Percentiles rank a stretch among this genome's conserved stretches.
Evolutionary conservation across 371 early-diverging fungal genomes (phyloP).

Genomic region (Mucor circinelloides): DNA sequence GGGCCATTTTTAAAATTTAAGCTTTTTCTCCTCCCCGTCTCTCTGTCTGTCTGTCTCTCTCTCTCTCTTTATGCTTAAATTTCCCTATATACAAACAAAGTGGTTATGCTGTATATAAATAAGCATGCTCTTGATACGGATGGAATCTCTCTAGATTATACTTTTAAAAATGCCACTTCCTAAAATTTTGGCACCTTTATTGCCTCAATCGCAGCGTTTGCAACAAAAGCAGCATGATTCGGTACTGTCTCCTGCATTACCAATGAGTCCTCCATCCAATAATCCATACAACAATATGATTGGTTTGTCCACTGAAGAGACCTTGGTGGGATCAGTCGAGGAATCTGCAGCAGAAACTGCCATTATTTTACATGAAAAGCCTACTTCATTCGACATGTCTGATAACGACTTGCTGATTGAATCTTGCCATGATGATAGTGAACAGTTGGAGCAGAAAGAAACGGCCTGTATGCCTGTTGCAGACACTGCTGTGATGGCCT

Average conservation of each 20-base stretch:
- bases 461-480: neutral
- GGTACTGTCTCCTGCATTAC: conserved; percentile 8
- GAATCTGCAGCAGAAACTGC: neutral
- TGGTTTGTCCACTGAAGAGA: neutral
- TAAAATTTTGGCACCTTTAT: conserved; percentile 9
- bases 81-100: neutral
- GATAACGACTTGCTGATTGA: conserved; percentile 3
- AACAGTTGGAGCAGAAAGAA: neutral
- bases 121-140: neutral
- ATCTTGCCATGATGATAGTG: neutral
- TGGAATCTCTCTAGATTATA: neutral
- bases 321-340: neutral
- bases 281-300: neutral
- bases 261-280: neutral
- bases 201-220: neutral
- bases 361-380: neutral
- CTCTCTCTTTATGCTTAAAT: neutral
- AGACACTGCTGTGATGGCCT: neutral
- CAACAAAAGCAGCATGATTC: neutral
- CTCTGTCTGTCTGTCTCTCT: neutral
- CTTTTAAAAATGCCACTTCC: conserved; percentile 8
- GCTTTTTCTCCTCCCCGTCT: neutral
- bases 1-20: neutral
- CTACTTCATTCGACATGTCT: conserved; percentile 1
- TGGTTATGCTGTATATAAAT: neutral